Evolutionary conservation across 768 basidiomycete genomes (phyloP).

Genomic region (Suillus fuscotomentosus): DNA sequence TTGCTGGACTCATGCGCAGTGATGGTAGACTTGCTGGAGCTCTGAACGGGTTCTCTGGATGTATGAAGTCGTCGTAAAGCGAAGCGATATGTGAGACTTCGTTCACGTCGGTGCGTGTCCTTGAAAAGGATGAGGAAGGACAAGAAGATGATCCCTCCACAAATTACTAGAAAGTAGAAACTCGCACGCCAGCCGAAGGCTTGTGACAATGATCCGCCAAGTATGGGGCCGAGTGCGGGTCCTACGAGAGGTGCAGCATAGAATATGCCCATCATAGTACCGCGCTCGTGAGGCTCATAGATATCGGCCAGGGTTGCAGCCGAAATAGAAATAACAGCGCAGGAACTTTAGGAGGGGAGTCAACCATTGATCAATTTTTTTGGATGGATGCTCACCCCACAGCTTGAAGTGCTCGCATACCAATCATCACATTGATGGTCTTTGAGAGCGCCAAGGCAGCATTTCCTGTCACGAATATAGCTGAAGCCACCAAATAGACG

Average conservation of each 20-base stretch:
- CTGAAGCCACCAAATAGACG: constrained; percentile 54
- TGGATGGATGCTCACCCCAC: constrained; percentile 43
- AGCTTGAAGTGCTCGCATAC: constrained; percentile 66
- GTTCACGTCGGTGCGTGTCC: constrained; percentile 81
- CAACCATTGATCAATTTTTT: constrained; percentile 2
- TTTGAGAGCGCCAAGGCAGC: constrained; percentile 55
- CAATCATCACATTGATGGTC: constrained; percentile 56
- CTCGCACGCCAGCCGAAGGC: constrained; percentile 75
- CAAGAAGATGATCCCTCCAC: constrained; percentile 52
- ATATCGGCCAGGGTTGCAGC: constrained; percentile 79
- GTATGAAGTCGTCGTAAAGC: constrained; percentile 48
- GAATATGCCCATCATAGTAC: constrained; percentile 78
- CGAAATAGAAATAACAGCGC: constrained; percentile 68
- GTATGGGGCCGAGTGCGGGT: constrained; percentile 63
- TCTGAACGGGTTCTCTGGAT: constrained; percentile 18
- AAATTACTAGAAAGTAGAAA: constrained; percentile 79
- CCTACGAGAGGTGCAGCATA: constrained; percentile 83
- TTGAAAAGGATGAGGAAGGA: constrained; percentile 68
- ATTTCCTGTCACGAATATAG: constrained; percentile 53
- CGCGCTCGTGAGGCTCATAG: constrained; percentile 71
- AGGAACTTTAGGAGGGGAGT: constrained; percentile 40
- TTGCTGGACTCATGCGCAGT: constrained; percentile 9
- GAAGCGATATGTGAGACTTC: constrained; percentile 77
- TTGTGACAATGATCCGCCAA: constrained; percentile 68
- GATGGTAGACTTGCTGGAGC: constrained; percentile 20